Evolutionary conservation across 1,139 yeast species (phyloP).

Genomic region (Debaryomyces sp.): DNA sequence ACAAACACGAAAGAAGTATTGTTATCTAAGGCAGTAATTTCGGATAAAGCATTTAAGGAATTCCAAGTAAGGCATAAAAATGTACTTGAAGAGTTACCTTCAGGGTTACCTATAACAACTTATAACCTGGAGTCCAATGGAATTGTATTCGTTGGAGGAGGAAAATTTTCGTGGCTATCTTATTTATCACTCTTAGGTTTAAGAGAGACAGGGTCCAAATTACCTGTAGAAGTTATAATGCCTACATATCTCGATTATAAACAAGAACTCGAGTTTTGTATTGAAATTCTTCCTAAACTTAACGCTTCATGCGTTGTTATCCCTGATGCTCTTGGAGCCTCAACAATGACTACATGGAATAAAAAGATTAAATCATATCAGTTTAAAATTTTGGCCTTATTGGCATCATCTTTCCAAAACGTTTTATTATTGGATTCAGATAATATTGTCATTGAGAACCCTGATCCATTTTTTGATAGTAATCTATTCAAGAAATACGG

Average conservation of each 20-base stretch:
- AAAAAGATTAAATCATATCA: slow-evolving; percentile 35
- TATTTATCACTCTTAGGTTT: slow-evolving; percentile 36
- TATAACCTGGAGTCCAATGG: slow-evolving; percentile 32
- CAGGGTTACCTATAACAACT: slow-evolving; percentile 22
- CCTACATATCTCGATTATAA: slow-evolving; percentile 33
- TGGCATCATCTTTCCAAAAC: slow-evolving; percentile 44
- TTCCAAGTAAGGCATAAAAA: slow-evolving; percentile 8
- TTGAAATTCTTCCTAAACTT: slow-evolving; percentile 23
- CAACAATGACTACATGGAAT: slow-evolving; percentile 29
- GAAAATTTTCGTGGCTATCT: slow-evolving; percentile 40
- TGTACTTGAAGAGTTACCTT: slow-evolving; percentile 27
- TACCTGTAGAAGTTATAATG: slow-evolving; percentile 42
- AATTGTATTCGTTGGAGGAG: slow-evolving; percentile 42
- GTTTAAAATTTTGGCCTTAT: slow-evolving; percentile 42
- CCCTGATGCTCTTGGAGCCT: slow-evolving; percentile 34
- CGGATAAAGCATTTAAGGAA: neutral
- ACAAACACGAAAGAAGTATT: neutral
- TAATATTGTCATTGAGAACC: slow-evolving; percentile 38
- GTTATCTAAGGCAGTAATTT: neutral
- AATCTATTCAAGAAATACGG: slow-evolving; percentile 59
- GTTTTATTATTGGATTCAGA: slow-evolving; percentile 47
- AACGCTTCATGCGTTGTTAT: slow-evolving; percentile 34
- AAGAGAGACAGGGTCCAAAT: slow-evolving; percentile 35
- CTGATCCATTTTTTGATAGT: slow-evolving; percentile 49
- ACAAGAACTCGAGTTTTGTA: slow-evolving; percentile 30